phyloP scores from a whole-genome alignment of 495 filamentous ascomycete species.

The Aspergillus sclerotiicarbonarius region DNA sequence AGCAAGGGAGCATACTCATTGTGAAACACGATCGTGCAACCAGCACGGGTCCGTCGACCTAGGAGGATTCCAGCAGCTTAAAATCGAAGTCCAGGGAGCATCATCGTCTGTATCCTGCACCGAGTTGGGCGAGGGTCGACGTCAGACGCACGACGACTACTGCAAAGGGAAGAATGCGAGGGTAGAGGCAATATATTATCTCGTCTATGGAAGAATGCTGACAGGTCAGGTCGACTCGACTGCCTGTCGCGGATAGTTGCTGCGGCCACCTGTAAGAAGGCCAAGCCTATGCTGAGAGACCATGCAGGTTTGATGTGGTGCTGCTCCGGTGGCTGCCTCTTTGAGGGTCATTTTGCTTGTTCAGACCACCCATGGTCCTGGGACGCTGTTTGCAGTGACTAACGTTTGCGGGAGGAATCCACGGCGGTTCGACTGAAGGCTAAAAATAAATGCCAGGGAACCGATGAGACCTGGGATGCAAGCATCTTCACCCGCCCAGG shows the following conservation, averaged over 20 bases:
- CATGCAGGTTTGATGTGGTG: not conserved
- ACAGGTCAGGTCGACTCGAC: conserved; percentile 16
- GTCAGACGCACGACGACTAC: conserved; percentile 6
- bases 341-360: not conserved
- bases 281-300: not conserved
- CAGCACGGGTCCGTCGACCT: not conserved
- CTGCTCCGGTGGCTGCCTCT: not conserved
- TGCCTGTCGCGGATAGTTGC: conserved; percentile 1
- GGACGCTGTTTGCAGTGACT: too few relatives aligned
- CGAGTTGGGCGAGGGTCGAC: conserved; percentile 8
- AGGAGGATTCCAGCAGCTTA: conserved; percentile 3
- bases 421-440: too few relatives aligned
- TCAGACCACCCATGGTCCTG: too few relatives aligned
- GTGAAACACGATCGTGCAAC: not conserved
- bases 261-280: not conserved
- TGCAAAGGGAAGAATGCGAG: conserved; percentile 17
- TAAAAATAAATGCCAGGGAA: too few relatives aligned
- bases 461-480: too few relatives aligned
- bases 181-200: conserved; percentile 13
- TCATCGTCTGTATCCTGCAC: conserved; percentile 5
- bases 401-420: too few relatives aligned
- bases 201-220: conserved; percentile 18
- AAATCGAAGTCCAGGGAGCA: not conserved
- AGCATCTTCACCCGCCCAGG: too few relatives aligned
- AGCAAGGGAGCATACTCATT: conserved; percentile 4